Evolutionary conservation across 2,329 filamentous ascomycete genomes (phyloP).

Genomic region (Colletotrichum navitas): DNA sequence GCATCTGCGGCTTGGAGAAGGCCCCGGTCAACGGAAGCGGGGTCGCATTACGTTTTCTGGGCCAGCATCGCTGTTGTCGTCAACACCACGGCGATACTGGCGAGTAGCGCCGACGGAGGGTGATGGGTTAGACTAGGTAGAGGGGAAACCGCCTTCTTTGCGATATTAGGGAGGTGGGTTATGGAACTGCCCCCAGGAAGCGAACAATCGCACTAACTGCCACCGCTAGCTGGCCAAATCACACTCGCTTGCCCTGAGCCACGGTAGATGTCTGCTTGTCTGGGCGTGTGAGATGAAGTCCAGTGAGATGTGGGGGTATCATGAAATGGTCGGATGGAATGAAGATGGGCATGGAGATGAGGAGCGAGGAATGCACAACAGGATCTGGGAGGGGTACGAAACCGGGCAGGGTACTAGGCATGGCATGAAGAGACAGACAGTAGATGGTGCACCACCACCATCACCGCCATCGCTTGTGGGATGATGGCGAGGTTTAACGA

Average conservation of each 20-base stretch:
- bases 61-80: conserved; percentile 7
- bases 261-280: background rate
- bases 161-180: background rate
- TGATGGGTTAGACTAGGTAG: no score
- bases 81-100: conserved; percentile 2
- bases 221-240: background rate
- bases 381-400: background rate
- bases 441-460: background rate
- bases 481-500: background rate
- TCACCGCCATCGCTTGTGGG: background rate
- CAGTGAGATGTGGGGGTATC: background rate
- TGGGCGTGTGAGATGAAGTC: background rate
- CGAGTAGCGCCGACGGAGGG: background rate
- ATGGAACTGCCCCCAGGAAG: background rate
- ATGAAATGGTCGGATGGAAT: background rate
- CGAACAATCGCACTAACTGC: background rate
- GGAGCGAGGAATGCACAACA: background rate
- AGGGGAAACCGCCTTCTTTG: background rate
- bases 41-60: background rate
- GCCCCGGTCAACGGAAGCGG: conserved; percentile 5
- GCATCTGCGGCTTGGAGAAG: background rate
- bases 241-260: background rate
- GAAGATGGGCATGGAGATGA: background rate
- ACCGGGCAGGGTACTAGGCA: background rate
- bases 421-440: background rate